Base-by-base conservation (phyloP, 2,329 filamentous ascomycete species). In the Trichoderma sp. region DNA sequence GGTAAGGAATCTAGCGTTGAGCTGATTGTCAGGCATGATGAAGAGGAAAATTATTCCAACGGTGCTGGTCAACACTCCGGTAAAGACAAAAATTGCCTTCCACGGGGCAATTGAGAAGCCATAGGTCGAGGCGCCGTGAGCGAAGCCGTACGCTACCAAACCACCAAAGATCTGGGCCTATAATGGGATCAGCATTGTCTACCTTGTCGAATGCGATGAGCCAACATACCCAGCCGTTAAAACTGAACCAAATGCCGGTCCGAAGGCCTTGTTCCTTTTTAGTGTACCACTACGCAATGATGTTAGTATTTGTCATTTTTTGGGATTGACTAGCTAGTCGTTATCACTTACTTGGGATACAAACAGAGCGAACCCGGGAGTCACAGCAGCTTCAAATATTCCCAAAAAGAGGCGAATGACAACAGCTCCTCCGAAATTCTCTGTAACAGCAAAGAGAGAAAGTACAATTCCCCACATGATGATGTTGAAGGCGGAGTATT, bases 381-480 rank as follows among this genome's bases (percentile, higher is more conserved):
- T 70, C 4, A 72, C 67, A 39, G 68, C 71, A 1, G 71, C 68
- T 20, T 74, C 73, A 34, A 73, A 68, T 4, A 73, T 20, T 15
- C 73, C 73, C 9, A 74, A 36, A n/a, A 73, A 64, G 17, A 72
- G 58, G 4, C 73, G 72, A 47, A 74, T 68, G 6, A 73, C 73
- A 5, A 74, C 57, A 23, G 66, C 63, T 7, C 73, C 72, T 1
- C 59, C 67, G n/a, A 72, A 72, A 13, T 73, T 73, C 15, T 69
- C 57, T 1, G 59, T 62, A 6, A 26, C 50, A 4, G 72, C 67
- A 68, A 69, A 68, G 2, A 71, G 66, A 36, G 53, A 36, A 15
- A 74, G 65, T 2, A 73, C 61, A 3, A 70, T 23, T n/a, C 72
- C 73, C 73, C 73, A 74, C 32, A 63, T 58, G 20, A 71, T 72